These are phyloP conservation scores for Pythium insidiosum DNA, from an alignment of 352 stramenopile species.

Conservation along the genomic window DNA sequence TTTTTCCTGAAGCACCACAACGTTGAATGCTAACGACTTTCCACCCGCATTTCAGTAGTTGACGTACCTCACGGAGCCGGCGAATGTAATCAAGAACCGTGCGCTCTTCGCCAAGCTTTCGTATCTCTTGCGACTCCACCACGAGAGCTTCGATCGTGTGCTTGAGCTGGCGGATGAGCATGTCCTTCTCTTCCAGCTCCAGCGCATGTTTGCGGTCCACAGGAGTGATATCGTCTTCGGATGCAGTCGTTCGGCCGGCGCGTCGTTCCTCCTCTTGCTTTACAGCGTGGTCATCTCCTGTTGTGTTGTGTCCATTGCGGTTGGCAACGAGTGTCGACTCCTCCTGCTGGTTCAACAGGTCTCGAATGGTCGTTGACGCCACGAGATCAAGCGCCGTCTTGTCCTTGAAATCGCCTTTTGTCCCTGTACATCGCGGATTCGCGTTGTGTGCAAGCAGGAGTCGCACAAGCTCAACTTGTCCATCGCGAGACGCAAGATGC, in stretches of 20 bases:
- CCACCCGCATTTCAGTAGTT: not conserved
- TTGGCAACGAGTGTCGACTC: conserved; percentile 3
- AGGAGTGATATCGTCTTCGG: not conserved
- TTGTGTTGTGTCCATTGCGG: not conserved
- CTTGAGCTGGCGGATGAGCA: conserved; percentile 73
- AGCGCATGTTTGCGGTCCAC: conserved; percentile 21
- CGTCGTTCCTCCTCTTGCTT: not conserved
- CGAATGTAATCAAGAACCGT: conserved; percentile 81
- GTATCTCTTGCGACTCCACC: conserved; percentile 61
- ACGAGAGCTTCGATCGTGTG: conserved; percentile 74
- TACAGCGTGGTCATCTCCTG: not conserved
- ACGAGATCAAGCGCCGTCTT: conserved; percentile 54
- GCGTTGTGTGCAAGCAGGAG: conserved; percentile 40
- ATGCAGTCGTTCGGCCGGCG: not conserved
- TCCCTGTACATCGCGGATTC: conserved; percentile 31
- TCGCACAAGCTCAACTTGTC: conserved; percentile 41
- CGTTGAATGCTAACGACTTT: too few species aligned
- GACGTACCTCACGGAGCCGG: conserved; percentile 55
- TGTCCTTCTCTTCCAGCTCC: conserved; percentile 79
- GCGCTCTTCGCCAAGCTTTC: conserved; percentile 71
- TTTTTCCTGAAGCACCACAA: conserved; percentile 34
- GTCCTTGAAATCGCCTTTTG: conserved; percentile 36
- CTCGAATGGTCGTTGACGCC: conserved; percentile 32
- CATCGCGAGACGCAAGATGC: conserved; percentile 55
- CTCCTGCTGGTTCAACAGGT: conserved; percentile 19